phyloP scores from a whole-genome alignment of 1,284 basidiomycete species.

The Ganoderma meredithae region DNA sequence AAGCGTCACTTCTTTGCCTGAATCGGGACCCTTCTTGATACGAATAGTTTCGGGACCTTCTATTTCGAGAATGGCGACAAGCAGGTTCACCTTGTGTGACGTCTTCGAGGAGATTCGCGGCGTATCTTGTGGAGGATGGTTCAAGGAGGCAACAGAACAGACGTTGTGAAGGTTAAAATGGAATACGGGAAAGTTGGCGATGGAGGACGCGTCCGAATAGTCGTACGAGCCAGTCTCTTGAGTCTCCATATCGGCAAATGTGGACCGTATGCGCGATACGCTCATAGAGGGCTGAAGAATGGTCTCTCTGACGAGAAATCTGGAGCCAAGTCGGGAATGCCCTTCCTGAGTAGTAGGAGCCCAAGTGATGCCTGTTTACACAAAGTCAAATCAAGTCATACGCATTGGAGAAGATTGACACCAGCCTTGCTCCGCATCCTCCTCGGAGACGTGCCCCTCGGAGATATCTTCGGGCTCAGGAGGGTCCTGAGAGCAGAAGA shows the following conservation, averaged over 20 bases:
- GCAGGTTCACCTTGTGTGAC: conserved; percentile 56
- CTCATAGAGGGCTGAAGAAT: conserved; percentile 34
- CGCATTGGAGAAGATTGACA: not conserved
- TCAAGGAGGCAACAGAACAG: conserved; percentile 53
- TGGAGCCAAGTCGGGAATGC: conserved; percentile 32
- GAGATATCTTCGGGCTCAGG: conserved; percentile 16
- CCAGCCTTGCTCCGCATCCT: conserved; percentile 21
- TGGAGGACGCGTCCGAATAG: conserved; percentile 70
- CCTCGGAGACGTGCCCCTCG: not conserved
- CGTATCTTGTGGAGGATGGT: conserved; percentile 31
- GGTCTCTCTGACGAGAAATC: not conserved
- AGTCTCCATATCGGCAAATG: conserved; percentile 48
- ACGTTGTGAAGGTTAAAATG: conserved; percentile 68
- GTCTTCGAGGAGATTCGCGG: conserved; percentile 24
- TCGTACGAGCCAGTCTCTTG: conserved; percentile 56
- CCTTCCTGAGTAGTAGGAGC: conserved; percentile 49
- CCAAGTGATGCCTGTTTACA: conserved; percentile 62
- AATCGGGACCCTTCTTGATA: conserved; percentile 69
- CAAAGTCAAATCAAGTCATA: not conserved
- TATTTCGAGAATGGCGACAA: conserved; percentile 73
- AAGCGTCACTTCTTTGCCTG: conserved; percentile 70
- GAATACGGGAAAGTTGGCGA: conserved; percentile 70
- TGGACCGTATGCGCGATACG: conserved; percentile 36
- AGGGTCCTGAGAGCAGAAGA: conserved; percentile 53
- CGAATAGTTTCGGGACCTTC: conserved; percentile 74